These are phyloP conservation scores for Globisporangium nagaii DNA, from an alignment of 352 stramenopile genomes.

Conservation along the genomic window DNA sequence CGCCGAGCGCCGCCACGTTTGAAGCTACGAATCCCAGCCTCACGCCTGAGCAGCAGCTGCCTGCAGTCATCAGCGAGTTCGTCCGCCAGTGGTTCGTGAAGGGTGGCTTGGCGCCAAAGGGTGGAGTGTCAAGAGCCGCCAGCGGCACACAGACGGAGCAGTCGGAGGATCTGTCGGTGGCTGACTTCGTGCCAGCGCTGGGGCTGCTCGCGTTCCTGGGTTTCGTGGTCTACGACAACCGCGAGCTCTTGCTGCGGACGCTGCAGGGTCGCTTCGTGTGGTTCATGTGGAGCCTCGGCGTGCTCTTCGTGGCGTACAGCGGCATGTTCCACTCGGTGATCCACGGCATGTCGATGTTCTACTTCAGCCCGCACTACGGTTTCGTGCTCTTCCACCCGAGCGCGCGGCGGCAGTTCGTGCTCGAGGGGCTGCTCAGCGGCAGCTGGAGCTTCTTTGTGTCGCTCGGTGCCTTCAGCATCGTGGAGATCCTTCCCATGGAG, in stretches of 20 bases:
- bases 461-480: constrained; percentile 38
- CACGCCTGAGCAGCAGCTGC: not conserved
- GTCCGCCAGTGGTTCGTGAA: constrained; percentile 22
- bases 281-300: constrained; percentile 39
- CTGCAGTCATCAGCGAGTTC: constrained; percentile 21
- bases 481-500: constrained; percentile 33
- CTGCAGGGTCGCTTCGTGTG: constrained; percentile 40
- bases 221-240: constrained; percentile 35
- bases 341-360: constrained; percentile 38
- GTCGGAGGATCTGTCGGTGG: constrained; percentile 11
- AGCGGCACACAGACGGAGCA: not conserved
- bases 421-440: constrained; percentile 57
- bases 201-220: constrained; percentile 29
- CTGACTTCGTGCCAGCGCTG: constrained; percentile 37
- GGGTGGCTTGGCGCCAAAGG: not conserved
- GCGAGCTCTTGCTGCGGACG: constrained; percentile 23
- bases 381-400: constrained; percentile 61
- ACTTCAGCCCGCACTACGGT: constrained; percentile 44
- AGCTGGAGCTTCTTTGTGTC: constrained; percentile 63
- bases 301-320: constrained; percentile 60
- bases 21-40: not conserved
- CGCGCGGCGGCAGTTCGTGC: constrained; percentile 54
- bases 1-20: not conserved
- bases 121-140: not conserved
- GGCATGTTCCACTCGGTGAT: constrained; percentile 64